Conservation (phyloP, 2,329 filamentous ascomycete genomes). For the Phyllosticta citrichinensis region DNA sequence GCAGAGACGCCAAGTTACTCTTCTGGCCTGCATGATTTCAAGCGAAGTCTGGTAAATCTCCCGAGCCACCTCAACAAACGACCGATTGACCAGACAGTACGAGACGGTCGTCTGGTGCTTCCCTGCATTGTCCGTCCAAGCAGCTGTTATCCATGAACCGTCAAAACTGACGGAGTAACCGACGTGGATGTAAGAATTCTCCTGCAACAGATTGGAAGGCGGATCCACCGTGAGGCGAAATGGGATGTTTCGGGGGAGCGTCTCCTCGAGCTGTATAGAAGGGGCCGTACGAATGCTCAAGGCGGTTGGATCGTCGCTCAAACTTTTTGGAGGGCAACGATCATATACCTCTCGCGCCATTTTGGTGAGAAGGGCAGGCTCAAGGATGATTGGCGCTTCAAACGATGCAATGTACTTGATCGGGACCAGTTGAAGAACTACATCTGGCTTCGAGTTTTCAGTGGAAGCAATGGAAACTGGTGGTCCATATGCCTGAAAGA, state of each 20-base stretch:
- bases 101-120: constrained; percentile 62
- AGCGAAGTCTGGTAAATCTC: constrained; percentile 73
- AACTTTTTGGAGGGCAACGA: constrained; percentile 48
- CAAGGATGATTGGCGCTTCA: constrained; percentile 52
- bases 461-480: constrained; percentile 35
- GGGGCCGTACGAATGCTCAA: constrained; percentile 51
- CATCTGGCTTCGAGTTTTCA: constrained; percentile 37
- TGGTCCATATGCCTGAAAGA: constrained; percentile 54
- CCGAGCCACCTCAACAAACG: constrained; percentile 54
- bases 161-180: constrained; percentile 69
- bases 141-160: constrained; percentile 66
- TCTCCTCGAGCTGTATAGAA: constrained; percentile 61
- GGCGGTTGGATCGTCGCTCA: constrained; percentile 28
- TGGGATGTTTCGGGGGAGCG: constrained; percentile 60
- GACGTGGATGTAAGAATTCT: constrained; percentile 72
- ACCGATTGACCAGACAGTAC: constrained; percentile 57
- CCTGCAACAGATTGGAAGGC: constrained; percentile 62
- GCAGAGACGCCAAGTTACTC: constrained; percentile 67
- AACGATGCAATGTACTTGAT: constrained; percentile 56
- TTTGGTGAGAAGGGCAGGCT: constrained; percentile 15
- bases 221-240: constrained; percentile 62
- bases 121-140: constrained; percentile 72
- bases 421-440: constrained; percentile 71
- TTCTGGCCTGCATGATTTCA: constrained; percentile 59
- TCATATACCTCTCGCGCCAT: constrained; percentile 70